Conservation (phyloP, 345 rosid species). For the Melaleuca quinquenervia region DNA sequence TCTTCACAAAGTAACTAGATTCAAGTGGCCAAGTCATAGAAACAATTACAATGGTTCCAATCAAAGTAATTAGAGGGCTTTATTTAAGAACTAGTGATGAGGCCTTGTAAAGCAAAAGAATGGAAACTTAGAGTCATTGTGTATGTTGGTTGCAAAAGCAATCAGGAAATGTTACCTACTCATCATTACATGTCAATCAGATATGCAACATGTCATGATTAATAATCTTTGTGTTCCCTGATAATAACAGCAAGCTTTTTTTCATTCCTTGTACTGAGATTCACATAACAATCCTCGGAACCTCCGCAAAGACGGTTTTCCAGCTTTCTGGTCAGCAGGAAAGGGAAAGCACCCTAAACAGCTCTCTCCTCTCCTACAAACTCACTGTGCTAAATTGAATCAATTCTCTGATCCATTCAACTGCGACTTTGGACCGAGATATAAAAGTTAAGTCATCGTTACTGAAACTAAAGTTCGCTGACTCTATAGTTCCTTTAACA, state of each 20-base stretch:
- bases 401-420: not conserved
- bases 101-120: not conserved
- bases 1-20: not conserved
- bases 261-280: not conserved
- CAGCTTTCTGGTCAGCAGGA: not conserved
- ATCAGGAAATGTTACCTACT: not conserved
- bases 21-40: not conserved
- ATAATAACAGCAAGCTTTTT: not conserved
- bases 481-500: not conserved
- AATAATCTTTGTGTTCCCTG: not conserved
- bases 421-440: not conserved
- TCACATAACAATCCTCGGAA: not conserved
- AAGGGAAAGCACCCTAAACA: not conserved
- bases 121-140: not conserved
- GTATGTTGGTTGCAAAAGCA: not conserved
- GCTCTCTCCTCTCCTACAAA: not conserved
- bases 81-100: not conserved
- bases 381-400: not conserved
- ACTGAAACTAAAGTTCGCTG: not conserved
- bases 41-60: not conserved
- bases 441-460: not conserved
- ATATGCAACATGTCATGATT: not conserved
- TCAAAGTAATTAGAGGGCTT: not conserved
- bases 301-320: not conserved
- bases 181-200: not conserved